Conservation (phyloP, 1,139 yeast genomes). For the Taphrina confusa region DNA sequence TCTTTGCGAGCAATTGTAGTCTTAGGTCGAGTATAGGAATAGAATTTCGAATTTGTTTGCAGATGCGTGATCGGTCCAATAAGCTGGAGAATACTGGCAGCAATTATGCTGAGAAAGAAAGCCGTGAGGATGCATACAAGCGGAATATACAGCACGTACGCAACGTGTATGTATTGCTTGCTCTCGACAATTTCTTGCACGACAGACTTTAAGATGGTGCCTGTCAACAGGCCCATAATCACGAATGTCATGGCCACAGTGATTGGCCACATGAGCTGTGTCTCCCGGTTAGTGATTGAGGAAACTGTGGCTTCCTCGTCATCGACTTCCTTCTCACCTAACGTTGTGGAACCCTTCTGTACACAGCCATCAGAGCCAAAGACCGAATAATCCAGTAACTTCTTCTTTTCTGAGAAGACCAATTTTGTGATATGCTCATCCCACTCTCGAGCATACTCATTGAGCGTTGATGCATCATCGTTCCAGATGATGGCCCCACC, state of each 20-base stretch:
- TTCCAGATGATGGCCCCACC: conserved; percentile 38
- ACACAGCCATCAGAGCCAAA: conserved; percentile 17
- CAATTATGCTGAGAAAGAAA: conserved; percentile 31
- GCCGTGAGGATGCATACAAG: conserved; percentile 29
- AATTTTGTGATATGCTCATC: conserved; percentile 25
- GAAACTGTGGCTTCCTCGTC: not conserved
- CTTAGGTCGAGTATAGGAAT: conserved; percentile 33
- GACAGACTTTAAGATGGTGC: conserved; percentile 13
- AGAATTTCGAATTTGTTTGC: conserved; percentile 33
- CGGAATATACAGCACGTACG: conserved; percentile 30
- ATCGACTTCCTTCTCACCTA: conserved; percentile 11
- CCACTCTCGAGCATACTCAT: conserved; percentile 29
- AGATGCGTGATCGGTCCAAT: conserved; percentile 37
- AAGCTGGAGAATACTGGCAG: conserved; percentile 32
- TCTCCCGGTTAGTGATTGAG: conserved; percentile 1
- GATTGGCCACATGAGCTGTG: conserved; percentile 29
- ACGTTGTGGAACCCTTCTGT: not conserved
- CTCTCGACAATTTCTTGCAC: conserved; percentile 20
- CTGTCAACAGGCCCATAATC: conserved; percentile 23
- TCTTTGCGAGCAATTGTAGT: conserved; percentile 36
- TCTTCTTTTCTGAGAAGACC: conserved; percentile 21
- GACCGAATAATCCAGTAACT: conserved; percentile 20
- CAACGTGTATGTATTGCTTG: conserved; percentile 18
- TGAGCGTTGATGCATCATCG: conserved; percentile 35
- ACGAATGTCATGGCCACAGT: conserved; percentile 18